A percentile compares a stretch with the other conserved stretches of the same genome.
These are phyloP conservation scores for Nannochloropsis gaditana DNA, from an alignment of 108 stramenopile genomes.

Conservation along the genomic window DNA sequence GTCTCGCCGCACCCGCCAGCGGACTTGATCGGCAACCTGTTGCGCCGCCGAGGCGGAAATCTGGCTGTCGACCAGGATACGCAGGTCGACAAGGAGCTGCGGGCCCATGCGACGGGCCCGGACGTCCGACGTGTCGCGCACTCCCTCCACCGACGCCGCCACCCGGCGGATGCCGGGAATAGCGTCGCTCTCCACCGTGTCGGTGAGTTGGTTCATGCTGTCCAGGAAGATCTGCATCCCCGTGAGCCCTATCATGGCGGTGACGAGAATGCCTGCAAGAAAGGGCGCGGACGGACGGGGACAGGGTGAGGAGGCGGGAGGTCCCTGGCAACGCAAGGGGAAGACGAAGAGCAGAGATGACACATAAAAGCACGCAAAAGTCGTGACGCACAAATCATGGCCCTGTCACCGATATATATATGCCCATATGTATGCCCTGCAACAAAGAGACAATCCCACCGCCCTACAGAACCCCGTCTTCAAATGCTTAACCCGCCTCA, in stretches of 20 bases:
- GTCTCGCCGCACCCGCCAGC: background rate
- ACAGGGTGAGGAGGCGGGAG: background rate
- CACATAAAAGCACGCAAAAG: background rate
- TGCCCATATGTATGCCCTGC: background rate
- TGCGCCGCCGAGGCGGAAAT: conserved; percentile 40
- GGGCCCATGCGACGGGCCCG: conserved; percentile 44
- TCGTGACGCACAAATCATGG: background rate
- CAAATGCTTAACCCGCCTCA: conserved; percentile 77
- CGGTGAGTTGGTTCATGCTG: conserved; percentile 53
- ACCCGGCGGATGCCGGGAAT: background rate
- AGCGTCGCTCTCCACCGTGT: conserved; percentile 35
- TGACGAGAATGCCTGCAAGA: conserved; percentile 2
- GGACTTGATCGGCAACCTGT: conserved; percentile 25
- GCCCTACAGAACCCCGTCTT: conserved; percentile 27
- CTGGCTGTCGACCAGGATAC: conserved; percentile 30
- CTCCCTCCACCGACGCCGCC: background rate
- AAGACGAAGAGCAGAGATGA: no score
- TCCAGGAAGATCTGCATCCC: conserved; percentile 36
- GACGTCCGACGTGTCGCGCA: background rate
- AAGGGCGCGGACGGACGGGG: background rate
- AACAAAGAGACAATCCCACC: background rate
- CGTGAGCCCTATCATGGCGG: background rate
- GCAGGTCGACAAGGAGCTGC: conserved; percentile 40
- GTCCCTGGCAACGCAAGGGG: no score
- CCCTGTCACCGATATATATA: no score